Evolutionary conservation across 768 basidiomycete species (phyloP), one percentile per base, ranked within the genome.

Genomic region (Krasilnikovozyma curviuscula): DNA sequence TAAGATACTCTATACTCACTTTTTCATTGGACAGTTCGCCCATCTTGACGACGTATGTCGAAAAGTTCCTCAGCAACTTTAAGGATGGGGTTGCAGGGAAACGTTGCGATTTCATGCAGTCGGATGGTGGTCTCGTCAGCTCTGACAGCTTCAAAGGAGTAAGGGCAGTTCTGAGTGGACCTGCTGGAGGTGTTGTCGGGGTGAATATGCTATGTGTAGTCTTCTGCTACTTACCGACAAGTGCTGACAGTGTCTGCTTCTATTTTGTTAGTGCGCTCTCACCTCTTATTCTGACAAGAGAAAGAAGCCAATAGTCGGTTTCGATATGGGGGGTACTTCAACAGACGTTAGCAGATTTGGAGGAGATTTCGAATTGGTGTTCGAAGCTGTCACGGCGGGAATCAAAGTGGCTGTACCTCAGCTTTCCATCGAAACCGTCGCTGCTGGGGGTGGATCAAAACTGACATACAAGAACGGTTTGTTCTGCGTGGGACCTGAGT

Each of bases 161-260:
- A 19, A 48, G 48, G 29, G 46, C 54, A 6, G 41, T 59, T 0
- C 49, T 59, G 1, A 55, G 54, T 9, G 58, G 58, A 13, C 58
- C 58, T 0, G 58, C 58, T 0, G 58, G 58, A 16, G 58, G 58
- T 7, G 54, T 59, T 24, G 56, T 59, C 10, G 58, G 56, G 21
- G 18, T 18, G n/a, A n/a, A n/a, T n/a, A n/a, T n/a, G n/a, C n/a
- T 12, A n/a, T 37, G 4, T 37, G 35, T 37, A 5, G 35, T 10
- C 10, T 7, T 37, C 18, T 37, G 10, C n/a, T n/a, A n/a, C n/a
- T n/a, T n/a, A n/a, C n/a, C n/a, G n/a, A n/a, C n/a, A n/a, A n/a
- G n/a, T n/a, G n/a, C n/a, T n/a, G n/a, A n/a, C n/a, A n/a, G n/a
- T n/a, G n/a, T n/a, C n/a, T n/a, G n/a, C n/a, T n/a, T n/a, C n/a